A percentile compares a stretch with the other conserved stretches of the same genome.
These are phyloP conservation scores for Aspergillus baeticus DNA, from an alignment of 495 filamentous ascomycete genomes.

Conservation along the genomic window DNA sequence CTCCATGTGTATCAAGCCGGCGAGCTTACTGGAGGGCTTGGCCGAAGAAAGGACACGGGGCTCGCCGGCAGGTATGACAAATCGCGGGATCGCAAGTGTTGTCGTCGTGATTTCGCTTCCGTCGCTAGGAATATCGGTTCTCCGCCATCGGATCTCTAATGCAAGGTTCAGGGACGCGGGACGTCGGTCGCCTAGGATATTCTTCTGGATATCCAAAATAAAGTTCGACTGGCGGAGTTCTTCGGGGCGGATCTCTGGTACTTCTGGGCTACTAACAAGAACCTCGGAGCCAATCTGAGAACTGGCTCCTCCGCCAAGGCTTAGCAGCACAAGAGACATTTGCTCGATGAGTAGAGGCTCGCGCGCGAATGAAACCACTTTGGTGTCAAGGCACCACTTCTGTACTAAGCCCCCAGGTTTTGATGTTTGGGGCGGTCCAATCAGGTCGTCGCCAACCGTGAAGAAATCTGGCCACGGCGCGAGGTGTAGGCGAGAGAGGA, in stretches of 20 bases:
- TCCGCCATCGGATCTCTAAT: conserved; percentile 76
- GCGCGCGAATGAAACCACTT: conserved; percentile 70
- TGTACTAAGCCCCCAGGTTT: conserved; percentile 68
- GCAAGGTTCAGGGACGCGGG: conserved; percentile 68
- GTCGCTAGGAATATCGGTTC: too few relatives aligned
- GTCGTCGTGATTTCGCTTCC: conserved; percentile 32
- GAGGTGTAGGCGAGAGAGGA: conserved; percentile 71
- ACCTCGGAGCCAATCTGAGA: conserved; percentile 45
- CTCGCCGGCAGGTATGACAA: conserved; percentile 76
- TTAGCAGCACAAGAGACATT: conserved; percentile 55
- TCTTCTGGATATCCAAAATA: conserved; percentile 67
- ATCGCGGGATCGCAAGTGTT: conserved; percentile 73
- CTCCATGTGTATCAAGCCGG: conserved; percentile 49
- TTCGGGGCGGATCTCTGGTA: conserved; percentile 52
- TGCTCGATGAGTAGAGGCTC: conserved; percentile 68
- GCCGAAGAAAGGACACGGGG: conserved; percentile 80
- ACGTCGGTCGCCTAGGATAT: conserved; percentile 74
- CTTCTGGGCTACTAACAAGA: conserved; percentile 32
- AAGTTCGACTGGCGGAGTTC: conserved; percentile 71
- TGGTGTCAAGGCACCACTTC: conserved; percentile 72
- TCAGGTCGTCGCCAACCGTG: conserved; percentile 42
- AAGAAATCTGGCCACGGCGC: conserved; percentile 88
- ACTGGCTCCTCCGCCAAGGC: conserved; percentile 51
- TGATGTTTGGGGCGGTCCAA: conserved; percentile 23
- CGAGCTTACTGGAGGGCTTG: conserved; percentile 39